A percentile compares a stretch with the other conserved stretches of the same genome.
Evolutionary conservation across 768 basidiomycete genomes (phyloP).

Genomic region (Pulveroboletus sp.): DNA sequence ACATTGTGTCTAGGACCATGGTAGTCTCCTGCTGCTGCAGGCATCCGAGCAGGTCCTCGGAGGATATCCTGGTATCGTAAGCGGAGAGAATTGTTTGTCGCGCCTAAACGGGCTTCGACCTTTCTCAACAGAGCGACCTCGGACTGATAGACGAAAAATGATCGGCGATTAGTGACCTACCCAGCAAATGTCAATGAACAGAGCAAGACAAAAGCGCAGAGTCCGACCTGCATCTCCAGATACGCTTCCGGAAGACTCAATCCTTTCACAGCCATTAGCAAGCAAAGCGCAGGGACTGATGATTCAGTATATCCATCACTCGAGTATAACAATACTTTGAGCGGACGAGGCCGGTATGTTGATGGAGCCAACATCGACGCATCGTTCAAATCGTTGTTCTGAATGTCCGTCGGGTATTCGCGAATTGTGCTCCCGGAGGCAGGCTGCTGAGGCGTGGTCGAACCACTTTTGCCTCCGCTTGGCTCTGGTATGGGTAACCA

Average conservation of each 20-base stretch:
- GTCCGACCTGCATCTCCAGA: constrained; percentile 70
- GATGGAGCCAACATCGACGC: constrained; percentile 12
- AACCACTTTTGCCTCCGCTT: constrained; percentile 18
- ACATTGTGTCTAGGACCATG: constrained; percentile 7
- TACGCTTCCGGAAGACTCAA: constrained; percentile 85
- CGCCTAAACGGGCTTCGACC: constrained; percentile 56
- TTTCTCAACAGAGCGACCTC: constrained; percentile 73
- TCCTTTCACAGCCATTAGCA: constrained; percentile 76
- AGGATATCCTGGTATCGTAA: constrained; percentile 27
- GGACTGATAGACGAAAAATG: constrained; percentile 88
- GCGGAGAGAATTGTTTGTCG: constrained; percentile 16
- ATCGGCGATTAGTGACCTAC: constrained; percentile 62
- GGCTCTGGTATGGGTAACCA: constrained; percentile 19
- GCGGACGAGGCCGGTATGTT: constrained; percentile 49
- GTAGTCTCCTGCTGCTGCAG: constrained; percentile 7
- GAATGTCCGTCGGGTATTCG: constrained; percentile 14
- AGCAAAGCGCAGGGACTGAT: constrained; percentile 79
- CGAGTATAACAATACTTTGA: constrained; percentile 78
- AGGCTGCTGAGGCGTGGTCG: constrained; percentile 12
- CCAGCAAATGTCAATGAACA: not conserved
- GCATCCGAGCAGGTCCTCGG: constrained; percentile 12
- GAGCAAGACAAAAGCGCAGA: not conserved
- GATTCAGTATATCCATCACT: constrained; percentile 94
- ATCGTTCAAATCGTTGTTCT: constrained; percentile 14
- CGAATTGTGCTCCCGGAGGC: constrained; percentile 1